Base-by-base conservation (phyloP, 768 basidiomycete genomes). In the Gloeostereum incarnatum region DNA sequence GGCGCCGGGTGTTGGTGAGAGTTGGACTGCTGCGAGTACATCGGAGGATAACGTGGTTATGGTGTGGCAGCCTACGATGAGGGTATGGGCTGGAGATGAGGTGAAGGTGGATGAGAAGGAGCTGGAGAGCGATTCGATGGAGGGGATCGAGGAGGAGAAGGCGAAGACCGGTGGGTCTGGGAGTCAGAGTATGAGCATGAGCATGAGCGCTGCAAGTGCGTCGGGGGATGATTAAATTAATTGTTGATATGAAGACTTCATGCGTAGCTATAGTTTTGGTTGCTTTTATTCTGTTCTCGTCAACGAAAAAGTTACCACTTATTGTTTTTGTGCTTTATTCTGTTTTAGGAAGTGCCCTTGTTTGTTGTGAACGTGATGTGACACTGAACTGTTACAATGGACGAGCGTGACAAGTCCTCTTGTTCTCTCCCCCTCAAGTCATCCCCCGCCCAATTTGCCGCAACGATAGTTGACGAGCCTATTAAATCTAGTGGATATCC, bases 31-130 rank as follows among this genome's bases (percentile, higher is more conserved):
- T 1, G 69, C 81, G 4, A 91, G 78, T 45, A 76, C 85, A n/a
- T 94, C 93, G 0, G 94, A 98, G 56, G 94, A 99, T 57, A 99
- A 99, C 47, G 78, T 97, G 17, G 73, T 90, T 30, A 93, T 94
- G 88, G 78, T 94, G 4, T 99, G 96, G 96, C 88, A 92, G 54
- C 93, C 94, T 11, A 90, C 86, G 13, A 85, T 89, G 73, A 84
- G 89, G 16, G 80, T 97, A 22, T 93, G 89, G 79, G 87, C 89
- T 2, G 88, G 87, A 2, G 93, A 91, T 37, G 84, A 82, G 47
- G 78, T 91, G 41, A 83, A 77, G 50, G 70, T 94, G 21, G 78
- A 88, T 41, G 81, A 84, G 45, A 81, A 81, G 56, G 89, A 94
- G 52, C 65, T 96, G 39, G 92, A 94, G 55, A 66, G 66, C 31